Conservation (phyloP, 2,329 filamentous ascomycete species). For the Hirsutella minnesotensis region DNA sequence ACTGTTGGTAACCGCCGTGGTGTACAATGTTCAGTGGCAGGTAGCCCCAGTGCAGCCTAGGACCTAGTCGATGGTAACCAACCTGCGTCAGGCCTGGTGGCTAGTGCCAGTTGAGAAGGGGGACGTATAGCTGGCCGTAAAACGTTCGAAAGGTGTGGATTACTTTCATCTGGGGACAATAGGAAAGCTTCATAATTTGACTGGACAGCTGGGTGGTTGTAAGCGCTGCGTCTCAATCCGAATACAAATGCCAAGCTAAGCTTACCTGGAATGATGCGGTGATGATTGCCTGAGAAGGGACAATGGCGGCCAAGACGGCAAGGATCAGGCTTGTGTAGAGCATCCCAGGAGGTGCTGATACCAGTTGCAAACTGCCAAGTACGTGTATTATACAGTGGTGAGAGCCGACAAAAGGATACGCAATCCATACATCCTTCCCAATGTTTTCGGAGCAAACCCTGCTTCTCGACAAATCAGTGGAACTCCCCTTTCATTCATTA, state of each 20-base stretch:
- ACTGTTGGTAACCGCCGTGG: too few relatives aligned
- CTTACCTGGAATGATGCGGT: constrained; percentile 55
- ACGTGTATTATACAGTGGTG: too few relatives aligned
- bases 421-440: too few relatives aligned
- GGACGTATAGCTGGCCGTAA: constrained; percentile 67
- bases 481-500: too few relatives aligned
- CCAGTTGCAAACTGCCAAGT: too few relatives aligned
- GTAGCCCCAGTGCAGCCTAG: too few relatives aligned
- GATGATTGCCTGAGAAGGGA: constrained; percentile 70
- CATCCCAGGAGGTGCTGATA: constrained; percentile 55
- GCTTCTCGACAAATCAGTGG: too few relatives aligned
- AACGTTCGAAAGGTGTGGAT: constrained; percentile 59
- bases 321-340: constrained; percentile 58
- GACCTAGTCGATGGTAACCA: too few relatives aligned
- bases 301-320: constrained; percentile 58
- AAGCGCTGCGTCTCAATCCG: background rate
- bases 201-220: constrained; percentile 27
- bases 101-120: constrained; percentile 67
- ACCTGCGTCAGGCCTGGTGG: too few relatives aligned
- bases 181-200: constrained; percentile 59
- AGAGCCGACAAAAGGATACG: too few relatives aligned
- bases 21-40: too few relatives aligned
- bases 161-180: constrained; percentile 66
- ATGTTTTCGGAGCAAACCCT: too few relatives aligned
- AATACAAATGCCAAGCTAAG: background rate